A percentile compares a stretch with the other conserved stretches of the same genome.
Evolutionary conservation across 2,329 filamentous ascomycete species (phyloP).

Genomic region (Colletotrichum echinochloae): DNA sequence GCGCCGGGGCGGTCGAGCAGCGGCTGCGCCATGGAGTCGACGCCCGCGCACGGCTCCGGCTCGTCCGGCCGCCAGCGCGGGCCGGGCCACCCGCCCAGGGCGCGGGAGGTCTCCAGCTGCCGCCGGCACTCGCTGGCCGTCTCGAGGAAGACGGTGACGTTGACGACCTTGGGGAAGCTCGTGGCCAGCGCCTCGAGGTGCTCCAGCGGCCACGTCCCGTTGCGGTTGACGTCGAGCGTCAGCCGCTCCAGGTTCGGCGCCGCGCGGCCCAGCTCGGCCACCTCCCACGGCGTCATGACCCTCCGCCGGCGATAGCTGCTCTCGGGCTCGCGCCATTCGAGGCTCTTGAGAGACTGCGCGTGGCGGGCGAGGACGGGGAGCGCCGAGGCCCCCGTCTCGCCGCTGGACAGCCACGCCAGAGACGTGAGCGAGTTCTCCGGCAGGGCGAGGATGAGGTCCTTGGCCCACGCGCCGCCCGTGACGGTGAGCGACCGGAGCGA

Average conservation of each 20-base stretch:
- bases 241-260: slow-evolving; percentile 11
- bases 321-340: slow-evolving; percentile 31
- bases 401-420: slow-evolving; percentile 16
- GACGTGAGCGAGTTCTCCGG: slow-evolving; percentile 15
- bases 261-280: slow-evolving; percentile 6
- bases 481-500: slow-evolving; percentile 14
- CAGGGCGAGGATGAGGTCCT: slow-evolving; percentile 1
- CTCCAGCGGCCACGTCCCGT: slow-evolving; percentile 15
- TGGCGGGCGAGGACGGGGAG: slow-evolving; percentile 15
- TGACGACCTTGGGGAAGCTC: slow-evolving; percentile 15
- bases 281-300: background rate
- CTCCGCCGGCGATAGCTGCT: background rate
- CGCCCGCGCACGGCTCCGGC: background rate
- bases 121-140: slow-evolving; percentile 24
- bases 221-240: slow-evolving; percentile 32
- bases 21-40: slow-evolving; percentile 9
- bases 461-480: slow-evolving; percentile 9
- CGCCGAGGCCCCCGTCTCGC: background rate
- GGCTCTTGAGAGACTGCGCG: slow-evolving; percentile 11
- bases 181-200: slow-evolving; percentile 23
- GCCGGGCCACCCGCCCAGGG: background rate
- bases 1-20: background rate
- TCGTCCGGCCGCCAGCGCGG: background rate
- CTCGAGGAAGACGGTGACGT: slow-evolving; percentile 30
- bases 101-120: background rate